Evolutionary conservation across 805 yeast species (phyloP), one percentile per base, ranked within the genome.

Genomic region (Cyberlindnera maritima): DNA sequence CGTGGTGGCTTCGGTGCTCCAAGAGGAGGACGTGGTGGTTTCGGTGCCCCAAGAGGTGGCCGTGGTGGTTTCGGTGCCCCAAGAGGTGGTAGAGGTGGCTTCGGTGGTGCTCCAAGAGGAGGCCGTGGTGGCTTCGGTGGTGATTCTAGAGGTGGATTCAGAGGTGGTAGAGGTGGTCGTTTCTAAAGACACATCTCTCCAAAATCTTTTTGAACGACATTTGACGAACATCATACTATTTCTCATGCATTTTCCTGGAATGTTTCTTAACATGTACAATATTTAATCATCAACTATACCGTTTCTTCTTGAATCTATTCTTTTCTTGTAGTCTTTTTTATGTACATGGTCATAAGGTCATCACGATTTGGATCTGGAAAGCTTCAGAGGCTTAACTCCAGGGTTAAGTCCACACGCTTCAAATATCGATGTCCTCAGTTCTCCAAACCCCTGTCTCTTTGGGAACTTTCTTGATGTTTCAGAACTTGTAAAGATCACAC

Each of bases 371-470:
- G 39, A 21, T 13, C 32, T 17, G 13, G 39, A 36, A 19, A 54
- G 48, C 33, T 52, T 55, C 7, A 58, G 31, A 6, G 65, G 62
- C 23, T 50, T 60, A 12, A 52, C 50, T 10, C 59, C 56, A 15
- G 60, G 54, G 13, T 49, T 48, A 18, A 70, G 58, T 1, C 80
- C 83, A 61, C 86, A 80, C 23, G 78, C 67, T 51, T 80, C 76
- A 20, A 82, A 58, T 1, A 84, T 74, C 2, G 76, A 67, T 20
- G 61, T 59, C 43, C 88, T 65, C 12, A 85, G 57, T 36, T 76
- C 79, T 42, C 71, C 72, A 28, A 80, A 68, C 1, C 91, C 92
- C 41, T 71, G 69, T 49, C 83, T 66, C 38, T 63, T 66, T 0
- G 56, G 53, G 17, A 57, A 53, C 14, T 63, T 58, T 43, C 64